Conservation (phyloP, 1,284 basidiomycete genomes). For the Ceraceosorus bombacis region DNA sequence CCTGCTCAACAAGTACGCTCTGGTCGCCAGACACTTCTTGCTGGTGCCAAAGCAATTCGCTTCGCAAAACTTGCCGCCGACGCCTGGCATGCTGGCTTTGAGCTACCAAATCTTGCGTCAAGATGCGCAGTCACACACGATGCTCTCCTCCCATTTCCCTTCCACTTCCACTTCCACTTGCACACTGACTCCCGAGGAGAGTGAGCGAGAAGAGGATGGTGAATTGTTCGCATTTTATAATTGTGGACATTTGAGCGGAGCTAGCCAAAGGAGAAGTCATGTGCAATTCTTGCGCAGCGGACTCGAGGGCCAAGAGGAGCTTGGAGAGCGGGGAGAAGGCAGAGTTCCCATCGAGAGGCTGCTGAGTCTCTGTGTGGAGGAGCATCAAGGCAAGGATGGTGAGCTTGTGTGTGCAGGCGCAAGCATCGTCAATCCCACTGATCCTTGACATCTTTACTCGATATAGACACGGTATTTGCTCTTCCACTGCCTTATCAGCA, state of each 20-base stretch:
- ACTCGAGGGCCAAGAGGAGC: not conserved
- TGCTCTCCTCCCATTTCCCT: too few relatives aligned
- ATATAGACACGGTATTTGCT: constrained; percentile 26
- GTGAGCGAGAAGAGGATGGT: not conserved
- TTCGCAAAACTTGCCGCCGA: constrained; percentile 38
- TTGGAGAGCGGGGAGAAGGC: constrained; percentile 17
- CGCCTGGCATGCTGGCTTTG: constrained; percentile 29
- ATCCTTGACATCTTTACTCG: not conserved
- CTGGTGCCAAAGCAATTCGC: constrained; percentile 40
- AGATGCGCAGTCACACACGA: constrained; percentile 5
- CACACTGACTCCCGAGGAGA: not conserved
- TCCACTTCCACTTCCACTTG: too few relatives aligned
- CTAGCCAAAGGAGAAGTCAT: constrained; percentile 41
- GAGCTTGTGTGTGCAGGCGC: constrained; percentile 1
- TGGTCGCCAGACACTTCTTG: constrained; percentile 42
- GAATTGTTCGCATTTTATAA: constrained; percentile 45
- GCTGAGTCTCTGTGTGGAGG: constrained; percentile 27
- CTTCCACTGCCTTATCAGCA: constrained; percentile 44
- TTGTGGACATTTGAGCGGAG: constrained; percentile 38
- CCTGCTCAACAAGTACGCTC: constrained; percentile 44
- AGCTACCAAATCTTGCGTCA: constrained; percentile 30
- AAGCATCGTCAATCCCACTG: not conserved
- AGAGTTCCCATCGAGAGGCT: constrained; percentile 38
- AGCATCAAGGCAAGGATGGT: constrained; percentile 38
- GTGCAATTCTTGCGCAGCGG: constrained; percentile 40